Evolutionary conservation across 495 filamentous ascomycete species (phyloP), one percentile per base, ranked within the genome.

Genomic region (Penicillium maclennaniae): DNA sequence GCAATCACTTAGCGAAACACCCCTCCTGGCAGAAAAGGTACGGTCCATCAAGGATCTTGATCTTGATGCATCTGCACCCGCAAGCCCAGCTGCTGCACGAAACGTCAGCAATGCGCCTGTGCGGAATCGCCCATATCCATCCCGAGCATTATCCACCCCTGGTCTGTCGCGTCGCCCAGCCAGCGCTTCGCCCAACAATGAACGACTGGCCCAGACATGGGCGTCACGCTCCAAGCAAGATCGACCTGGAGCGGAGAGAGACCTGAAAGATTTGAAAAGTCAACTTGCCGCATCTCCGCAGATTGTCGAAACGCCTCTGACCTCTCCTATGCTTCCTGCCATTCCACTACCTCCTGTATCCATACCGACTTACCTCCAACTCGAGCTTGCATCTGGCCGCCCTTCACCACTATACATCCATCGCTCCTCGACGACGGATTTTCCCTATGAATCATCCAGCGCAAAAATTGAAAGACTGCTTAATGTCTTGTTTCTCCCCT

Each of bases 381-480:
- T 97, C 10, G 91, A 97, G 62, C 76, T 97, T 21, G 86, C 91
- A 1, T 88, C 87, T 2, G 81, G 88, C 40, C 78, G 83, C 25
- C 91, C 91, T 4, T 93, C 89, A 42, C 89, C 91, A 2, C 69
- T 95, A 47, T 97, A 95, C 60, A 95, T 97, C 43, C 84, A 95
- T 63, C 84, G 87, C 51, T 83, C 88, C 2, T 63, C 72, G 10
- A 78, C 84, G 21, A 80, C 75, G 43, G 91, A 97, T 51, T 83
- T 90, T 43, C 89, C 90, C 0, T 97, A 96, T 69, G 93, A 99
- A 70, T 96, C 93, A 17, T 91, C 89, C n/a, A 85, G 86, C n/a
- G 79, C 96, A 59, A 97, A 96, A 62, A 85, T 97, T 48, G 91
- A 97, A 63, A 83, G 93, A 43, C 77, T 99, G n/a, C 75, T 87